Base-by-base conservation (phyloP, 2,329 filamentous ascomycete genomes). In the Sclerotinia subarctica region DNA sequence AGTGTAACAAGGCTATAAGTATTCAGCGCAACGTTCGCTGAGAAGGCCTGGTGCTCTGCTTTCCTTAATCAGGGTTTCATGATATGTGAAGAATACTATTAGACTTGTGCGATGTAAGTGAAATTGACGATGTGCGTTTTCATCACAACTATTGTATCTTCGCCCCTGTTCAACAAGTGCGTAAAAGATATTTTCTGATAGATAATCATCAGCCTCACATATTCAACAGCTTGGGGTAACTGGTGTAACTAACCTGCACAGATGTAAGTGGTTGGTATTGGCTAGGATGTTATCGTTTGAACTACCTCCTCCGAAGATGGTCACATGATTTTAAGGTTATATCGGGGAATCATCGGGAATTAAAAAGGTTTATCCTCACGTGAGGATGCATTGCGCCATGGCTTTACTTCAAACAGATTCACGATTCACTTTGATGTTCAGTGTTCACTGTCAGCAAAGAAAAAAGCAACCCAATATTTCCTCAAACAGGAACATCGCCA, bases 171-270 rank as follows among this genome's bases (percentile, higher is more conserved):
- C 13, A 29, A n/a, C 3, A 24, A 15, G 21, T 54, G 19, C 15
- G 46, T 19, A 46, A 44, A 52, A 44, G n/a, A 42, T 52, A 5
- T 63, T 8, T 38, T 35, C 26, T 46, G 62, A 64, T 44, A 49
- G 26, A 42, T 49, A 29, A 46, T 57, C 63, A 42, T 66, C 64
- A 60, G 64, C 64, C 64, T 66, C 64, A 60, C 32, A 42, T 38
- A n/a, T 66, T 35, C 26, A 32, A 26, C 17, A 44, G 7, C 13
- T 47, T 26, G 52, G 26, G n/a, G 42, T 29, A 46, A 15, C 42
- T 26, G 52, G 26, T 32, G 42, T 29, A 46, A 15, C 42, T 24
- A 32, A 32, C 44, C 35, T 35, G n/a, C n/a, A 19, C 19, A n/a
- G 19, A 47, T 42, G 54, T 47, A n/a, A 60, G 42, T 60, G 58